Evolutionary conservation across 208 protist genomes (phyloP).

Genomic region (Trypanosoma cruzi): DNA sequence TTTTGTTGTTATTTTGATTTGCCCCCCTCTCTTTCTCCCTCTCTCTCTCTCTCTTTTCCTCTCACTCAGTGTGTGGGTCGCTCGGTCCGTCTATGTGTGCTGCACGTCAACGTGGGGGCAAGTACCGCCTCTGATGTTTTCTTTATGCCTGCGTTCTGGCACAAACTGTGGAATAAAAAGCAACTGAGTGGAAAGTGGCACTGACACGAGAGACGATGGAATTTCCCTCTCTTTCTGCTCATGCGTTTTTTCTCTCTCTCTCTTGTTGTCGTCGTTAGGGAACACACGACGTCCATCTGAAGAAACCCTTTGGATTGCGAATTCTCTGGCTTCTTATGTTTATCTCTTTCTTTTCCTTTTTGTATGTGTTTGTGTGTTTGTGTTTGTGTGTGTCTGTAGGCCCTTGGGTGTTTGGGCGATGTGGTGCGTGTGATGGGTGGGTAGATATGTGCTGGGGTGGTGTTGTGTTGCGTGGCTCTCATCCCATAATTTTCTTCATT

Average conservation of each 20-base stretch:
- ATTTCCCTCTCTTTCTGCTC: not conserved
- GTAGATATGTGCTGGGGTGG: too few species aligned
- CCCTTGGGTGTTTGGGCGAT: not conserved
- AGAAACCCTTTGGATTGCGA: not conserved
- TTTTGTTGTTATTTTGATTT: constrained; percentile 1
- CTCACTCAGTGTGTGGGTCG: not conserved
- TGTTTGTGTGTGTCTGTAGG: not conserved
- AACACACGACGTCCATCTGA: not conserved
- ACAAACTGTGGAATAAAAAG: not conserved
- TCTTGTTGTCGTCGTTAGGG: not conserved
- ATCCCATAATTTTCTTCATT: not conserved
- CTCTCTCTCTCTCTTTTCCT: constrained; percentile 20
- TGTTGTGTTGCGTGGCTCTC: not conserved
- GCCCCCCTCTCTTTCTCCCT: not conserved
- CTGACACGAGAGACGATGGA: not conserved
- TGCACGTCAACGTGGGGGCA: not conserved
- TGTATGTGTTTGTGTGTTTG: not conserved
- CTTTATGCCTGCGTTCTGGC: not conserved
- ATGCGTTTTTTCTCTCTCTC: not conserved
- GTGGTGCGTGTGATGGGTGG: not conserved
- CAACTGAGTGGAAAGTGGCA: not conserved
- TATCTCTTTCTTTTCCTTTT: not conserved
- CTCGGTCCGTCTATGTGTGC: not conserved
- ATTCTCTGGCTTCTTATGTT: not conserved
- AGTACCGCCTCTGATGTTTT: not conserved